Conservation (phyloP, 805 yeast genomes). For the Kuraishia floccosa region DNA sequence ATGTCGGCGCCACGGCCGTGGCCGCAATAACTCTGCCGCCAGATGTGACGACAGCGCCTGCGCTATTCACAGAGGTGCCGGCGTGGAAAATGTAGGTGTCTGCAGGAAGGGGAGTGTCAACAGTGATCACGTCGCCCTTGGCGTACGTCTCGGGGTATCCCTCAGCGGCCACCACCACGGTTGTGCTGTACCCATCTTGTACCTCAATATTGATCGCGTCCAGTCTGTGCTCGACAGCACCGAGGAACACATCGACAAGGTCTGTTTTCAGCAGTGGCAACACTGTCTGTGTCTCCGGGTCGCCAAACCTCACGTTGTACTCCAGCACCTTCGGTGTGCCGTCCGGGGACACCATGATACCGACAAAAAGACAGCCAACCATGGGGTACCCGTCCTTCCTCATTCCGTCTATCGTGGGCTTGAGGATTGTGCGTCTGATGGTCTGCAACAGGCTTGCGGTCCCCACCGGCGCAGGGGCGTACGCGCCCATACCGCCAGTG, state of each 20-base stretch:
- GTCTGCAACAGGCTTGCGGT: constrained; percentile 59
- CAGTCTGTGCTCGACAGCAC: constrained; percentile 88
- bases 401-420: constrained; percentile 94
- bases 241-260: constrained; percentile 83
- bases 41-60: constrained; percentile 61
- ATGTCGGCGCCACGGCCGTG: constrained; percentile 69
- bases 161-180: constrained; percentile 94
- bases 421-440: constrained; percentile 66
- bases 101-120: constrained; percentile 31
- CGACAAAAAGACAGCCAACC: constrained; percentile 92
- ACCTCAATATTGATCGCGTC: constrained; percentile 64
- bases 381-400: constrained; percentile 91
- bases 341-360: constrained; percentile 76
- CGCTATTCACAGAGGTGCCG: constrained; percentile 55
- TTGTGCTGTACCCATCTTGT: constrained; percentile 59
- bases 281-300: constrained; percentile 97
- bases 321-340: constrained; percentile 90
- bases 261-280: constrained; percentile 86
- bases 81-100: constrained; percentile 87
- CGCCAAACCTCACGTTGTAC: constrained; percentile 97
- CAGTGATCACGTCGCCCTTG: constrained; percentile 77
- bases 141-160: constrained; percentile 88
- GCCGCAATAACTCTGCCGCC: constrained; percentile 98
- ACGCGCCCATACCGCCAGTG: constrained; percentile 99
- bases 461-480: constrained; percentile 96